Base-by-base conservation (phyloP, 2,329 filamentous ascomycete genomes). In the Fusarium incarnatum region DNA sequence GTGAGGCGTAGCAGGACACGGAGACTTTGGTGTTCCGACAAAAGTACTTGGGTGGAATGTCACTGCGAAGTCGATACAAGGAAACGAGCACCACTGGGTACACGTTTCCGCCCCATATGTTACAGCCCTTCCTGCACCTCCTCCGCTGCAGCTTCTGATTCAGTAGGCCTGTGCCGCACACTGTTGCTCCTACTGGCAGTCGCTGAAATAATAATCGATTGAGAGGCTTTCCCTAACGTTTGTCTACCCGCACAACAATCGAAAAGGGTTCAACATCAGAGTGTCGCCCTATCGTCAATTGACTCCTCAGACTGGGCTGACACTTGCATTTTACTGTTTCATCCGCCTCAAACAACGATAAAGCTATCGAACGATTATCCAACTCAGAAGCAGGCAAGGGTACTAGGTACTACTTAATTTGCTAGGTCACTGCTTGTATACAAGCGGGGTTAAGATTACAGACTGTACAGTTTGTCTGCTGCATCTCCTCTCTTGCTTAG, bases 241-340 rank as follows among this genome's bases (percentile, higher is more conserved):
- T 13, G n/a, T 13, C 18, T 46, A 5, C 13, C 11, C 12, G 11
- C n/a, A 13, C 18, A 18, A 30, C 8, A n/a, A 22, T 11, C 30
- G 20, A 20, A 37, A 62, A 66, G 61, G 48, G 45, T 5, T 32
- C 13, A 58, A 67, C 56, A 46, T 55, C 30, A 56, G 34, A 40
- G 20, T 30, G 11, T 20, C 23, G 18, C 50, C 27, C 41, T 20
- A 28, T 8, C 46, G 41, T 67, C 46, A 56, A 67, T 52, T 28
- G 27, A 56, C 15, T 47, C 11, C 28, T 18, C 44, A 46, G 41
- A 42, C 53, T 70, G 67, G 46, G 48, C 57, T 42, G 67, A 70
- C 50, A 68, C 67, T 60, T 60, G 67, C 67, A 70, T 67, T 50
- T 67, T 30, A 27, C 13, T 22, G 22, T 50, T 50, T 37, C 48